These are phyloP conservation scores for Trichoderma endophyticum DNA, from an alignment of 2,329 filamentous ascomycete species.

Conservation along the genomic window DNA sequence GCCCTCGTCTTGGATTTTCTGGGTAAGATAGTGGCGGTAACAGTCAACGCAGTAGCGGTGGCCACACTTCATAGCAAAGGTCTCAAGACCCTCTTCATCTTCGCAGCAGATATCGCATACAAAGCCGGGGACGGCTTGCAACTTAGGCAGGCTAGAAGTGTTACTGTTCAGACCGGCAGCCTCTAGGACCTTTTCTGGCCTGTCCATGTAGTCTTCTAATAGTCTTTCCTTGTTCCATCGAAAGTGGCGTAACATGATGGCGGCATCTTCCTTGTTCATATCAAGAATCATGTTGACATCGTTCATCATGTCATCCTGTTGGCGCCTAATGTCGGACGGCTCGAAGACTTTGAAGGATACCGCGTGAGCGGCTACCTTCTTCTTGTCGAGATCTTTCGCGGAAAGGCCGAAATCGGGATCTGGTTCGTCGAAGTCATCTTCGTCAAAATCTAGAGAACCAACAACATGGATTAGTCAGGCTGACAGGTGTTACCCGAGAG, in stretches of 20 bases:
- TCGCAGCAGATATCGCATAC: constrained; percentile 95
- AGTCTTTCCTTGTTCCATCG: constrained; percentile 96
- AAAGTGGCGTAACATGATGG: constrained; percentile 83
- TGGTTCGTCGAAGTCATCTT: constrained; percentile 56
- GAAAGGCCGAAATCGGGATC: constrained; percentile 52
- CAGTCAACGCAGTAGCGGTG: constrained; percentile 92
- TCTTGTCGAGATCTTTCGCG: constrained; percentile 63
- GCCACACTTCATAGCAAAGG: constrained; percentile 91
- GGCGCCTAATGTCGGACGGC: constrained; percentile 75
- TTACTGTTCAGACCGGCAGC: constrained; percentile 74
- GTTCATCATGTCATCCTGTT: constrained; percentile 81
- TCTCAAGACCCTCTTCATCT: constrained; percentile 71
- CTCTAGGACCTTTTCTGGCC: constrained; percentile 73
- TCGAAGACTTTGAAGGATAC: constrained; percentile 79
- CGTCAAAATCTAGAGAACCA: constrained; percentile 48
- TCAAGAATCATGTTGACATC: constrained; percentile 91
- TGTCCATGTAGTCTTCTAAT: constrained; percentile 96
- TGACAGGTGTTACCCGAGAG: neutral
- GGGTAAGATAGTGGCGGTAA: constrained; percentile 83
- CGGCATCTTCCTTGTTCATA: constrained; percentile 82
- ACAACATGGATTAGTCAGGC: constrained; percentile 16
- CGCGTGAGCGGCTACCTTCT: constrained; percentile 73
- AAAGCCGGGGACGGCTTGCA: constrained; percentile 73
- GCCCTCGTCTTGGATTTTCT: constrained; percentile 94
- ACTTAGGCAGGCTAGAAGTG: constrained; percentile 59